Evolutionary conservation across 768 basidiomycete species (phyloP), one percentile per base, ranked within the genome.

Genomic region (Tricholoma flavovirens): DNA sequence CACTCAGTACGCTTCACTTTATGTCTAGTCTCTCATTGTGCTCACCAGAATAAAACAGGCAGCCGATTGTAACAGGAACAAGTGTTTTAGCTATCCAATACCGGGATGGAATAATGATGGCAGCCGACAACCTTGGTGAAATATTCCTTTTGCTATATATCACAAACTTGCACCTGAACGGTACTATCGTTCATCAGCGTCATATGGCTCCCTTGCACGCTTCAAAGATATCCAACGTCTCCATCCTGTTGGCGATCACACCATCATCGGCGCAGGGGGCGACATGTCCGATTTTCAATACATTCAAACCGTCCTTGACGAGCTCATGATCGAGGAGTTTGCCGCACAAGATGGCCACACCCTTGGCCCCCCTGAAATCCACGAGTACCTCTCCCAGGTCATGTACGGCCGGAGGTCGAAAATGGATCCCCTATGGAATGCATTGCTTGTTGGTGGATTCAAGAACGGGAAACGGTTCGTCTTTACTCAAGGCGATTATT

Each of bases 201-300:
- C 97, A 0, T 98, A 98, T 65, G 96, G 97, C 58, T 98, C 96
- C 6, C 86, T 98, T 50, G 94, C 97, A 1, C 87, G 95, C 32
- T 97, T 97, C 84, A 93, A 92, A 77, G 93, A 95, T 66, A 77
- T 98, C 56, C 83, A 88, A 61, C 90, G 97, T 70, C 82, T 99
- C 24, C 86, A 91, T 66, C 71, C 88, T 4, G 85, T 97, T 32
- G 94, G 95, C 7, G 73, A 80, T 35, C 83, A 86, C 72, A 96
- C 94, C 43, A 79, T 95, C 58, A 77, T 99, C 63, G 97, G 92
- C 19, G 96, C 90, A 2, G 85, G 92, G 14, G 97, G 97, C 24
- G 97, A 99, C 76, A 91, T 99, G 87, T 89, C 89, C 64, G 97
- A 99, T 75, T 98, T 93, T 73, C 97, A 99, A 70, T 87, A 90